Percentiles rank a stretch among this genome's conserved stretches.
Conservation (phyloP, 2,329 filamentous ascomycete genomes). For the Aschersonia sp. region DNA sequence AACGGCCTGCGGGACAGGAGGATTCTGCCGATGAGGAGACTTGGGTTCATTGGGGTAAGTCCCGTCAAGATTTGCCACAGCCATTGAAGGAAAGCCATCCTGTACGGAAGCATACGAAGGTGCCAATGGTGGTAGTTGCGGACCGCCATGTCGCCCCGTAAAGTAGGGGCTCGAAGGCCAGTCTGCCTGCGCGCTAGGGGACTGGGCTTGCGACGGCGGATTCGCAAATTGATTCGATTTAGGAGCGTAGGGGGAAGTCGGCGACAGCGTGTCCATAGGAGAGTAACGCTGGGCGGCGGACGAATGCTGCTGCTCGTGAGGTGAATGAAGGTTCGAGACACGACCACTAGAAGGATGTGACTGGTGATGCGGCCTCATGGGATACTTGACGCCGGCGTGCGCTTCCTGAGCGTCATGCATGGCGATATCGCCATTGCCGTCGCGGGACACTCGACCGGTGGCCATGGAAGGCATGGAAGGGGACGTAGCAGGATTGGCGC, state of each 20-base stretch:
- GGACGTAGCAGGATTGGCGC: conserved; percentile 33
- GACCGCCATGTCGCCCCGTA: conserved; percentile 28
- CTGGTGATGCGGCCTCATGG: conserved; percentile 64
- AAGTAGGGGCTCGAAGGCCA: conserved; percentile 49
- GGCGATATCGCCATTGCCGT: conserved; percentile 59
- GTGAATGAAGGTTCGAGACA: conserved; percentile 52
- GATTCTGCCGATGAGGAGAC: conserved; percentile 39
- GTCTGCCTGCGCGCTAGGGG: conserved; percentile 56
- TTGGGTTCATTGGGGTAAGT: conserved; percentile 43
- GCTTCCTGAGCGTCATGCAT: conserved; percentile 82
- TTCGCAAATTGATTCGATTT: conserved; percentile 43
- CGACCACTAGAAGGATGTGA: conserved; percentile 46
- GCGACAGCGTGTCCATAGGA: conserved; percentile 81
- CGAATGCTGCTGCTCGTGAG: conserved; percentile 48
- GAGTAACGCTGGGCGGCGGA: conserved; percentile 84
- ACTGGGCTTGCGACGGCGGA: conserved; percentile 50
- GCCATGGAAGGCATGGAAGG: conserved; percentile 43
- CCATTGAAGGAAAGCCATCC: conserved; percentile 59
- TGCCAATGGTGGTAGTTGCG: conserved; percentile 61
- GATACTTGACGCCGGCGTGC: conserved; percentile 76
- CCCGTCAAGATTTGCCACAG: conserved; percentile 56
- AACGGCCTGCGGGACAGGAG: conserved; percentile 45
- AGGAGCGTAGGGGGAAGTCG: conserved; percentile 60
- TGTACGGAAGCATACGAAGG: conserved; percentile 49
- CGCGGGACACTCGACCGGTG: conserved; percentile 42